Percentiles rank a stretch among this genome's conserved stretches.
Conservation (phyloP, 2,329 filamentous ascomycete genomes). For the Ceratocystis albifundus region DNA sequence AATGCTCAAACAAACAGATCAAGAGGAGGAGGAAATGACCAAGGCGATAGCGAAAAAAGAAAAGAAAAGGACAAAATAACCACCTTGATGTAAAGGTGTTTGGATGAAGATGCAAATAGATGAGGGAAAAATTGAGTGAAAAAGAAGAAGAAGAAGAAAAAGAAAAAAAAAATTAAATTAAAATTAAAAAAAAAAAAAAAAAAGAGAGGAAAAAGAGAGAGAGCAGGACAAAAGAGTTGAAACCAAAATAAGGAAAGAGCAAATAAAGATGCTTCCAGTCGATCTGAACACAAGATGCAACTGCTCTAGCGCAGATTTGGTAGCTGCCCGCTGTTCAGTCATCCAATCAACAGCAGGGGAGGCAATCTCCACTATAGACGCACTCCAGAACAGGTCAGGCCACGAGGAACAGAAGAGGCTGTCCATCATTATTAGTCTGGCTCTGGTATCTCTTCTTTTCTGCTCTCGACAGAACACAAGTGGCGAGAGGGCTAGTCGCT, state of each 20-base stretch:
- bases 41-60: background rate
- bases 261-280: slow-evolving; percentile 1
- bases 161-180: background rate
- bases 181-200: background rate
- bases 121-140: background rate
- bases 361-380: slow-evolving; percentile 3
- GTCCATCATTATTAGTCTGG: no score
- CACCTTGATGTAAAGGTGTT: background rate
- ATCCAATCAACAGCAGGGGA: background rate
- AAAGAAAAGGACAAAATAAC: background rate
- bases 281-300: slow-evolving; percentile 8
- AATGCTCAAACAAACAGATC: background rate
- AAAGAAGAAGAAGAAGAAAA: background rate
- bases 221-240: background rate
- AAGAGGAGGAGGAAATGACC: background rate
- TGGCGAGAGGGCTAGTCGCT: no score
- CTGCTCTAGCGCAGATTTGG: slow-evolving; percentile 4
- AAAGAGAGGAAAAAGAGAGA: background rate
- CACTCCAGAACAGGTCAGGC: background rate
- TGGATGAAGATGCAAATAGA: background rate
- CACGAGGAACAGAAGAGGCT: background rate
- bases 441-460: no score
- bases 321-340: background rate
- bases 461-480: no score
- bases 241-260: background rate